Evolutionary conservation across 1,139 yeast genomes (phyloP).

Genomic region (Suhomyces maxii): DNA sequence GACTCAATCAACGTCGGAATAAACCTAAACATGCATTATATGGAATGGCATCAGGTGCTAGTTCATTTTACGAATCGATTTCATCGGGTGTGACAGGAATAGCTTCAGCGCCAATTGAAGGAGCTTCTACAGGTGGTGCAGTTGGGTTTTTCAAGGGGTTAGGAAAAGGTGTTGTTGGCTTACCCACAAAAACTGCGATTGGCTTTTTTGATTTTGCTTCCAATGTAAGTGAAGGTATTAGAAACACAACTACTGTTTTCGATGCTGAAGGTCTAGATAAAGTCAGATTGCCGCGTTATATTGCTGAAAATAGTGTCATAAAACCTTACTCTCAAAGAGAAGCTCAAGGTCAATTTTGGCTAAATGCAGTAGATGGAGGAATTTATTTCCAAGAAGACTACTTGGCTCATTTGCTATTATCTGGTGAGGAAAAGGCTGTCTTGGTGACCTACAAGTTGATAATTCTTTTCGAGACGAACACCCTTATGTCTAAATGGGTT

Average conservation of each 20-base stretch:
- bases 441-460: conserved; percentile 75
- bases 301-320: conserved; percentile 68
- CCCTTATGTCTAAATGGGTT: conserved; percentile 64
- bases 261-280: conserved; percentile 79
- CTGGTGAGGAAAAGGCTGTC: conserved; percentile 78
- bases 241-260: conserved; percentile 88
- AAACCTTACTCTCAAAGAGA: conserved; percentile 78
- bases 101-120: conserved; percentile 88
- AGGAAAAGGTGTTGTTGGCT: conserved; percentile 91
- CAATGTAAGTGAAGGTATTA: conserved; percentile 90
- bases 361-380: conserved; percentile 83
- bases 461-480: conserved; percentile 65
- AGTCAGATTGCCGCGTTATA: conserved; percentile 77
- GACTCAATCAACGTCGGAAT: conserved; percentile 71
- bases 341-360: conserved; percentile 93
- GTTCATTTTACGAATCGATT: conserved; percentile 82
- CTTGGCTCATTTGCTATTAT: conserved; percentile 79
- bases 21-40: conserved; percentile 86
- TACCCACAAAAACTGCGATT: conserved; percentile 95
- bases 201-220: conserved; percentile 93
- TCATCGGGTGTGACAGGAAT: conserved; percentile 88
- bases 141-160: conserved; percentile 89
- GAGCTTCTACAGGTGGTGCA: conserved; percentile 83
- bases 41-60: conserved; percentile 85
- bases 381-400: conserved; percentile 68